Evolutionary conservation across 2,329 filamentous ascomycete species (phyloP).

Genomic region (Neofusicoccum parvum): DNA sequence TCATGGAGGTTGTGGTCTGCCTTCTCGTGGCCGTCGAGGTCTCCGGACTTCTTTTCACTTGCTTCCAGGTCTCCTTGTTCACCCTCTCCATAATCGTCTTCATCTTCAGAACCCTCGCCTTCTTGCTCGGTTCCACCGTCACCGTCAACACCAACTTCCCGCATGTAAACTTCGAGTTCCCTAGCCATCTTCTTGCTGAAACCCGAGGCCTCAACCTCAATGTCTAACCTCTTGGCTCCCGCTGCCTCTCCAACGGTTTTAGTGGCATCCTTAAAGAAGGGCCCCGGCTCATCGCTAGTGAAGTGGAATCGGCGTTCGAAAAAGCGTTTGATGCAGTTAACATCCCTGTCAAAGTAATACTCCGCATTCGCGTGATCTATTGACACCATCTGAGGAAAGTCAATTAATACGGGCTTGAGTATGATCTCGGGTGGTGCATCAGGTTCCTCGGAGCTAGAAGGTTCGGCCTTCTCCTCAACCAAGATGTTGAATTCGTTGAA

Average conservation of each 20-base stretch:
- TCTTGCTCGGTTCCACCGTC: constrained; percentile 39
- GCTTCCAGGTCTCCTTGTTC: constrained; percentile 23
- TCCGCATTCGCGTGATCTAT: constrained; percentile 92
- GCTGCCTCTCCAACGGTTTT: constrained; percentile 69
- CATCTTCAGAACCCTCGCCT: constrained; percentile 23
- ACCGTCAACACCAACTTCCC: constrained; percentile 64
- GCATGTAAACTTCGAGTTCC: constrained; percentile 88
- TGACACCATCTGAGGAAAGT: constrained; percentile 98
- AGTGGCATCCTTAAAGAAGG: constrained; percentile 81
- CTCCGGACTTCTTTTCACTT: not conserved
- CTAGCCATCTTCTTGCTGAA: constrained; percentile 98
- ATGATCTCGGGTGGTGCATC: constrained; percentile 43
- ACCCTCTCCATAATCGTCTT: constrained; percentile 23
- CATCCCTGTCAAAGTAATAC: constrained; percentile 96
- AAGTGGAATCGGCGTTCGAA: constrained; percentile 91
- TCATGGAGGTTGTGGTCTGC: constrained; percentile 4
- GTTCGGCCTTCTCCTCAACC: constrained; percentile 68
- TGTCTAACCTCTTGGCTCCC: constrained; percentile 64
- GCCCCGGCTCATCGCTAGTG: constrained; percentile 76
- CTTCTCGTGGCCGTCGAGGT: not conserved
- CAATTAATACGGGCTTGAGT: constrained; percentile 83
- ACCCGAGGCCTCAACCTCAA: constrained; percentile 86
- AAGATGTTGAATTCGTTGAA: constrained; percentile 99
- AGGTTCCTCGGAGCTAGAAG: not conserved
- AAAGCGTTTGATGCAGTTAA: constrained; percentile 92